These are phyloP conservation scores for Colletotrichum sp. DNA, from an alignment of 2,329 filamentous ascomycete species.

Conservation along the genomic window DNA sequence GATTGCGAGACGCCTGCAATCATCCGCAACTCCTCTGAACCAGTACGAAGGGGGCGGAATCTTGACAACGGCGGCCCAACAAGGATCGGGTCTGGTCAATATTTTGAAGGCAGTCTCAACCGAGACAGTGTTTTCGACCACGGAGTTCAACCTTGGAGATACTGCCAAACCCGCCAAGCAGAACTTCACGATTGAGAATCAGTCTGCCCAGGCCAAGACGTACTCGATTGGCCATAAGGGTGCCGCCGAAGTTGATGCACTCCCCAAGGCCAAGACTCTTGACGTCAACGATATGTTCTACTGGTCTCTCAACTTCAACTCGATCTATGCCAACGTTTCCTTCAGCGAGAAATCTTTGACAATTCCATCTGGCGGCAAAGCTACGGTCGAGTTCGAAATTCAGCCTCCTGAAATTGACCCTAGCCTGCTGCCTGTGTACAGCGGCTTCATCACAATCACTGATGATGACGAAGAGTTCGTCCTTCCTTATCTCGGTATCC, in stretches of 20 bases:
- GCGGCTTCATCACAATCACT: slow-evolving; percentile 3
- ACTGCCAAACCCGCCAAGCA: neutral
- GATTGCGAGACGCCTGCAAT: slow-evolving; percentile 1
- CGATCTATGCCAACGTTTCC: neutral
- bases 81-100: slow-evolving; percentile 9
- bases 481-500: neutral
- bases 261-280: neutral
- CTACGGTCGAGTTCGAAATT: neutral
- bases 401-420: neutral
- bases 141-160: slow-evolving; percentile 7
- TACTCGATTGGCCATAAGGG: slow-evolving; percentile 1
- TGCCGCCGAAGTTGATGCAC: neutral
- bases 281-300: slow-evolving; percentile 11
- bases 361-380: neutral
- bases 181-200: slow-evolving; percentile 9
- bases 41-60: neutral
- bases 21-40: neutral
- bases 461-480: neutral
- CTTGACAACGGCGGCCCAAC: slow-evolving; percentile 1
- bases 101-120: neutral
- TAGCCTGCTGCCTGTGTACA: slow-evolving; percentile 1
- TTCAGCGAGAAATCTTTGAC: neutral
- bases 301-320: neutral
- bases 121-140: neutral
- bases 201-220: neutral